Conservation (phyloP, 2,329 filamentous ascomycete species). For the Amylocarpus encephaloides region DNA sequence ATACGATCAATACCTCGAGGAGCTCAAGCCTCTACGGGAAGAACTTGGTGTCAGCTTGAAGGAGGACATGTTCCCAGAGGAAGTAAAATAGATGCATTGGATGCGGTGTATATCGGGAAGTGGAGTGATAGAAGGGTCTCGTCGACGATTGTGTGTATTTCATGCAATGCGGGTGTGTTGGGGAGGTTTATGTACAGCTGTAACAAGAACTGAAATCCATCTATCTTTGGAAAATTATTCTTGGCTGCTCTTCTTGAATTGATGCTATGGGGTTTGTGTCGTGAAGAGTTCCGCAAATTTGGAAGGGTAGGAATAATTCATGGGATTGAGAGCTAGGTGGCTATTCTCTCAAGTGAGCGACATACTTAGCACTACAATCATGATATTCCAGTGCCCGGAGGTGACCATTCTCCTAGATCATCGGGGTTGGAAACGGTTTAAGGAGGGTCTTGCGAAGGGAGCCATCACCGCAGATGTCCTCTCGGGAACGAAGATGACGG, state of each 20-base stretch:
- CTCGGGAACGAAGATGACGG: too few relatives aligned
- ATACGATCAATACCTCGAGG: slow-evolving; percentile 92
- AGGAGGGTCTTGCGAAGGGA: too few relatives aligned
- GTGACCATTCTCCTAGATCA: too few relatives aligned
- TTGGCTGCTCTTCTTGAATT: not conserved
- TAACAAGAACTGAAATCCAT: slow-evolving; percentile 32
- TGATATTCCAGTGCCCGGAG: too few relatives aligned
- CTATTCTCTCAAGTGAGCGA: too few relatives aligned
- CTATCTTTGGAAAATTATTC: slow-evolving; percentile 14
- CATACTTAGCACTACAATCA: too few relatives aligned
- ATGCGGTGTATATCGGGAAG: slow-evolving; percentile 11
- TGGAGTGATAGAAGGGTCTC: slow-evolving; percentile 22
- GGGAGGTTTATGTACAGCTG: slow-evolving; percentile 29
- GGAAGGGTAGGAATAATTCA: too few relatives aligned
- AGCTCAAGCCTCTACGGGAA: slow-evolving; percentile 87
- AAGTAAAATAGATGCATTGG: slow-evolving; percentile 23
- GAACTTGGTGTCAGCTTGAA: slow-evolving; percentile 88
- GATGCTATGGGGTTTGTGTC: not conserved
- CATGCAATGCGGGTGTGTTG: slow-evolving; percentile 20
- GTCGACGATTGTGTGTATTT: slow-evolving; percentile 12
- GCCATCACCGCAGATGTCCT: too few relatives aligned
- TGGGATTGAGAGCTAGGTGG: too few relatives aligned
- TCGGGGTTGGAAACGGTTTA: too few relatives aligned
- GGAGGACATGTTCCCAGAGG: slow-evolving; percentile 82
- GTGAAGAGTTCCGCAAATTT: too few relatives aligned